Conservation (phyloP, 192 early-diverging fungal species). For the Podochytrium sp. region DNA sequence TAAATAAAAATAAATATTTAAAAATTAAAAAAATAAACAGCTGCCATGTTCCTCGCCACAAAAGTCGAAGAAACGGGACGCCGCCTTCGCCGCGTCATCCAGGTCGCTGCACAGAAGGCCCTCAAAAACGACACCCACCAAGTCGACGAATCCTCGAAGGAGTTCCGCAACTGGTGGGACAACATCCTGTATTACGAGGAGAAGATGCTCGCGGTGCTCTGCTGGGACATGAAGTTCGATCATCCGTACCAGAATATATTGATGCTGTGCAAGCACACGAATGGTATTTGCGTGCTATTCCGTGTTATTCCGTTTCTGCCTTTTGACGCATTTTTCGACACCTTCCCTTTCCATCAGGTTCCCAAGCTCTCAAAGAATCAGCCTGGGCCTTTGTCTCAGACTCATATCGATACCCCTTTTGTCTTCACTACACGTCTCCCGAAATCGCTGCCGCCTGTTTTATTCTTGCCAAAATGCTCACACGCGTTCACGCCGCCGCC, state of each 20-base stretch:
- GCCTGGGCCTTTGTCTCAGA: conserved; percentile 24
- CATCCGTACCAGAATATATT: conserved; percentile 33
- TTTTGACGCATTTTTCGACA: not conserved
- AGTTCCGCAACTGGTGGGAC: conserved; percentile 31
- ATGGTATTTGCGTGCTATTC: conserved; percentile 1
- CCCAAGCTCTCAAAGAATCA: conserved; percentile 5
- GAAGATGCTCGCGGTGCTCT: conserved; percentile 26
- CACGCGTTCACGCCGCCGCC: not conserved
- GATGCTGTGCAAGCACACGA: not conserved
- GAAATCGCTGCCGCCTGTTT: conserved; percentile 13
- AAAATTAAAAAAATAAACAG: too few species aligned
- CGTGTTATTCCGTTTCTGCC: not conserved
- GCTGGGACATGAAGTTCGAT: conserved; percentile 36
- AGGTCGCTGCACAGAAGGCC: conserved; percentile 8
- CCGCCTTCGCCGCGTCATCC: not conserved
- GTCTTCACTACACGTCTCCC: not conserved
- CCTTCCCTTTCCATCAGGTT: not conserved
- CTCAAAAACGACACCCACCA: conserved; percentile 11
- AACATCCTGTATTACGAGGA: conserved; percentile 42
- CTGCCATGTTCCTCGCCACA: conserved; percentile 33
- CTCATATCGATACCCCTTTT: conserved; percentile 6
- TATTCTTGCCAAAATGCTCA: not conserved
- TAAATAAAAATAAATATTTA: too few species aligned
- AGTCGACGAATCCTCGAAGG: conserved; percentile 25
- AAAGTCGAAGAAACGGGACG: conserved; percentile 35